These are phyloP conservation scores for Bruguiera hainesii DNA, from an alignment of 441 rosid genomes.

Conservation along the genomic window DNA sequence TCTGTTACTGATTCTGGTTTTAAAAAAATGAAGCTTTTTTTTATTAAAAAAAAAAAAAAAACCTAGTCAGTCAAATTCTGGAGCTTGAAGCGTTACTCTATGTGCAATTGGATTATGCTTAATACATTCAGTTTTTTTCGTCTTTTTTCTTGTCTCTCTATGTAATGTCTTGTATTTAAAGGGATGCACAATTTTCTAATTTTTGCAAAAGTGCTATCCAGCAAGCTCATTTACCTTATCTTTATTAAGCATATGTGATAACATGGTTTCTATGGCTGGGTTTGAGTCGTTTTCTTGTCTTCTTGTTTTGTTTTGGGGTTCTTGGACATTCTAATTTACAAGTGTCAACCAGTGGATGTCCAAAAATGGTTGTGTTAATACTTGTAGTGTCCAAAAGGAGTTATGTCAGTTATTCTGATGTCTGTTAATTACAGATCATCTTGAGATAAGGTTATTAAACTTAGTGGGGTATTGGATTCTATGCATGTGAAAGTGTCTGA, in stretches of 20 bases:
- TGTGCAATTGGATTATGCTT: neutral
- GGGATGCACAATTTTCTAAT: neutral
- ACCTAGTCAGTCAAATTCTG: conserved; percentile 12
- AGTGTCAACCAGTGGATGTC: neutral
- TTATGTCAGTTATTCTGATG: neutral
- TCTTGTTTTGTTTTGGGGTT: too few relatives aligned
- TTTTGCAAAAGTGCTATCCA: neutral
- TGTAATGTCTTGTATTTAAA: neutral
- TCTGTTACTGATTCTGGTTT: conserved; percentile 2
- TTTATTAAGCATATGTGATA: neutral
- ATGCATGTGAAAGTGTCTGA: conserved; percentile 12
- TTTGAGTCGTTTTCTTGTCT: neutral
- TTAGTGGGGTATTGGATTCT: conserved; percentile 2
- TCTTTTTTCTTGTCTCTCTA: neutral
- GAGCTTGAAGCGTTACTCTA: conserved; percentile 14
- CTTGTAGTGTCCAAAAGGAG: neutral
- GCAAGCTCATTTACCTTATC: neutral
- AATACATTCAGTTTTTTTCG: conserved; percentile 3
- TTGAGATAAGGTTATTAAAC: conserved; percentile 15
- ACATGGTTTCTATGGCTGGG: neutral
- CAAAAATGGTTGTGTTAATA: neutral
- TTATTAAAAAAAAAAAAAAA: neutral
- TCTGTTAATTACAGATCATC: conserved; percentile 8
- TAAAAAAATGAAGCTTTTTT: neutral
- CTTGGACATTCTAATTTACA: neutral